Base-by-base conservation (phyloP, 1,284 basidiomycete genomes). In the Microstroma glucosiphilum region DNA sequence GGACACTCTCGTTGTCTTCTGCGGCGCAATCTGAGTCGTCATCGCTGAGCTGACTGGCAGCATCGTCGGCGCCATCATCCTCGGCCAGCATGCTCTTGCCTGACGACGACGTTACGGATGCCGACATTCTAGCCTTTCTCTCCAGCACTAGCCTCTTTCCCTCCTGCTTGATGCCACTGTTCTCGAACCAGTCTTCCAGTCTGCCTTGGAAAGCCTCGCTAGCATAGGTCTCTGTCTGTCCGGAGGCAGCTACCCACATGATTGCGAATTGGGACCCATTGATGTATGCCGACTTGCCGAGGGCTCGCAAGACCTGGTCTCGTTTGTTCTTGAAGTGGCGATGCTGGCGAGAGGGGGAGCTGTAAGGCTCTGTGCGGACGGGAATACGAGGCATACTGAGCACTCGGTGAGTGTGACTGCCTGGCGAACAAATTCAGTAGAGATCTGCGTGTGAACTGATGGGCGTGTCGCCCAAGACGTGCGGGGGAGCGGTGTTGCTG, bases 181-280 rank as follows among this genome's bases (percentile, higher is more conserved):
- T 66, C 11, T 67, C 65, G 58, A 77, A 75, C 75, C 75, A 75
- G 26, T 71, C 68, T 21, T 75, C 73, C 4, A 77, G 55, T 6
- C 69, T 57, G n/a, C 58, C 60, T 46, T 75, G 75, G 1, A 77
- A 65, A 17, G 76, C 76, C 62, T 83, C 82, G 61, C 80, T 82
- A 15, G 83, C 83, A 69, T 82, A 84, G 25, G 81, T 80, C 69
- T 84, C 83, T n/a, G 83, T 81, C 63, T 83, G 81, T 8, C 83
- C 83, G 41, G 81, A 79, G 12, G 83, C 82, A 2, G 80, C 81
- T 60, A 84, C 82, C 78, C 81, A 83, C 58, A 83, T 73, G 64
- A 84, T 82, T 60, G 83, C 82, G 71, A 83, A 84, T 64, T 84
- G 83, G 21, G 79, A 80, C 17, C 83, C 83, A 70, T 83, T 83